Evolutionary conservation across 2,329 filamentous ascomycete species (phyloP).

Genomic region (Fusarium cicatricum): DNA sequence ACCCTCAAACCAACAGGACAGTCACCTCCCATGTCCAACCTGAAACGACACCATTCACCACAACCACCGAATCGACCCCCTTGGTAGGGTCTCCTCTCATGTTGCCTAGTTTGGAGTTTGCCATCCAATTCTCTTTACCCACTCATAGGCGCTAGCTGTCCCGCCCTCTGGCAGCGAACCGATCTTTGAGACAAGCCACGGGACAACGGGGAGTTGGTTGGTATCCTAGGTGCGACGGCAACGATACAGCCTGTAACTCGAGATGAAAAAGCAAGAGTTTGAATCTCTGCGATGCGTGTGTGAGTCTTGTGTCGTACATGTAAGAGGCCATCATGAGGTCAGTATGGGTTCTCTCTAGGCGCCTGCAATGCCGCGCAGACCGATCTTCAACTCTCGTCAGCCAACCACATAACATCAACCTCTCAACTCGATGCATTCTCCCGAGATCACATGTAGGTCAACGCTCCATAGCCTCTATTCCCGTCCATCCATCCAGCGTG

Average conservation of each 20-base stretch:
- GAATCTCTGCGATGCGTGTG: slow-evolving; percentile 9
- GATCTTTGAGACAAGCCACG: slow-evolving; percentile 37
- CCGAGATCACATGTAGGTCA: slow-evolving; percentile 13
- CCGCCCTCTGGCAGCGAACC: slow-evolving; percentile 21
- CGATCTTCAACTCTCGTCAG: slow-evolving; percentile 4
- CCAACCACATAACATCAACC: slow-evolving; percentile 32
- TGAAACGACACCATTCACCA: slow-evolving; percentile 38
- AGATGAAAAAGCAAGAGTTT: neutral
- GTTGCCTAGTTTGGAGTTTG: neutral
- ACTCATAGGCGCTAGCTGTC: neutral
- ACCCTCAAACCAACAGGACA: neutral
- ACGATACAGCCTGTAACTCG: slow-evolving; percentile 16
- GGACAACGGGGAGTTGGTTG: no score
- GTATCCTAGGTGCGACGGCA: slow-evolving; percentile 20
- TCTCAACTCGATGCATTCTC: slow-evolving; percentile 1
- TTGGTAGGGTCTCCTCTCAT: neutral
- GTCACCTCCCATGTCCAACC: slow-evolving; percentile 31
- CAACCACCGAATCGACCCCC: slow-evolving; percentile 16
- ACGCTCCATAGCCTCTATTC: neutral
- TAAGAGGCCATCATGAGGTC: slow-evolving; percentile 26
- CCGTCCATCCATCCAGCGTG: neutral
- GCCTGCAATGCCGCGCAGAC: neutral
- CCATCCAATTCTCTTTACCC: neutral
- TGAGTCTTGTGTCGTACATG: slow-evolving; percentile 16
- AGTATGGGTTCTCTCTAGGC: slow-evolving; percentile 10